A percentile compares a stretch with the other conserved stretches of the same genome.
Evolutionary conservation across 2,329 filamentous ascomycete species (phyloP).

Genomic region (Penicillium sp.): DNA sequence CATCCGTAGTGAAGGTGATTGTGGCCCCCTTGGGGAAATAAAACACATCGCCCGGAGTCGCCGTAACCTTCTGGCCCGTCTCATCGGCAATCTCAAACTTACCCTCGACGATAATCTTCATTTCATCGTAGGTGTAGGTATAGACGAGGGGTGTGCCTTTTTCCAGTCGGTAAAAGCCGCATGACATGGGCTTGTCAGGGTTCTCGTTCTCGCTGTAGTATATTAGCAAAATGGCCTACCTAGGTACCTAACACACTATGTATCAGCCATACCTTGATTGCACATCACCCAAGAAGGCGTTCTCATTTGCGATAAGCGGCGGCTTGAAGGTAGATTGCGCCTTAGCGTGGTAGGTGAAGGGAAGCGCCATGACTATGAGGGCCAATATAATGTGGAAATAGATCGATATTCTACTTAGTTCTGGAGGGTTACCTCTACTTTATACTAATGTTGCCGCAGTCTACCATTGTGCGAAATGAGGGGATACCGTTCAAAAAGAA

Average conservation of each 20-base stretch:
- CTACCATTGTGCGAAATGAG: constrained; percentile 6
- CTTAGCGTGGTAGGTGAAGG: constrained; percentile 55
- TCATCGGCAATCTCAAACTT: constrained; percentile 64
- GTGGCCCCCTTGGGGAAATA: constrained; percentile 65
- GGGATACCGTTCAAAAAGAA: constrained; percentile 1
- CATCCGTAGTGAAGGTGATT: constrained; percentile 64
- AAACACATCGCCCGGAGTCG: constrained; percentile 63
- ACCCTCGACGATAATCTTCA: constrained; percentile 71
- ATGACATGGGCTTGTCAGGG: constrained; percentile 59
- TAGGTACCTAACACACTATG: not conserved
- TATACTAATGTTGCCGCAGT: not conserved
- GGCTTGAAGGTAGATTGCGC: constrained; percentile 62
- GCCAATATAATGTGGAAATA: not conserved
- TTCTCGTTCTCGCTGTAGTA: constrained; percentile 51
- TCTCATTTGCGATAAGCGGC: constrained; percentile 65
- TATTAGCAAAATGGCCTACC: not conserved
- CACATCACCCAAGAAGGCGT: constrained; percentile 65
- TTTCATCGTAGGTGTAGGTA: constrained; percentile 68
- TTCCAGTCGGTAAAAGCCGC: constrained; percentile 66
- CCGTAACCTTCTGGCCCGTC: constrained; percentile 59
- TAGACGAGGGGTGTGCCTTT: constrained; percentile 67
- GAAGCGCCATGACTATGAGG: constrained; percentile 31
- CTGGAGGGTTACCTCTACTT: not conserved
- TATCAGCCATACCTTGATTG: constrained; percentile 47
- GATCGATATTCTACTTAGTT: not conserved